Percentiles rank a stretch among this genome's conserved stretches.
phyloP scores from a whole-genome alignment of 345 rosid species.

The Ailanthus altissimus region DNA sequence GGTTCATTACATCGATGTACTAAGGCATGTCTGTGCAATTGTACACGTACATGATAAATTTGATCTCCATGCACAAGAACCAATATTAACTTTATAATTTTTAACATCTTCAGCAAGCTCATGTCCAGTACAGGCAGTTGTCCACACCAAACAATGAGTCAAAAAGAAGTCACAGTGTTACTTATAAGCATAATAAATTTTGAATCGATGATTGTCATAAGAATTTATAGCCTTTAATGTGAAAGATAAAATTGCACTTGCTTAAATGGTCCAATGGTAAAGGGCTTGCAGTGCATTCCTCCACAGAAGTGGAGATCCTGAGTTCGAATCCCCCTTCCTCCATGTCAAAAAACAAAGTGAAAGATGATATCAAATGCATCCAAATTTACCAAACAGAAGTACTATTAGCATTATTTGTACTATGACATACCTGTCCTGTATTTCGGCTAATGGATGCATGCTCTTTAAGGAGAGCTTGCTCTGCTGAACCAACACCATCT shows the following conservation, averaged over 20 bases:
- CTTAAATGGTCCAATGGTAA: no score
- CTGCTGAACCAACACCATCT: conserved; percentile 72
- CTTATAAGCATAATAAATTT: not conserved
- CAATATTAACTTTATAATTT: not conserved
- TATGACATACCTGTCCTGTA: conserved; percentile 69
- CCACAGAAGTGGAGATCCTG: no score
- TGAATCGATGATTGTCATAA: not conserved
- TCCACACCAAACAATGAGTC: not conserved
- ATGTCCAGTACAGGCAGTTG: not conserved
- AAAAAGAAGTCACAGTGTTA: not conserved
- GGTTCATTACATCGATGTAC: not conserved
- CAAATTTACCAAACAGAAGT: not conserved
- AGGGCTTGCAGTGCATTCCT: no score
- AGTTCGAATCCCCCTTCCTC: no score
- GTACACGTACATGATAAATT: not conserved
- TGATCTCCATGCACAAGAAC: not conserved
- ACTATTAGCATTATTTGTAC: not conserved
- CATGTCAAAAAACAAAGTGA: no score
- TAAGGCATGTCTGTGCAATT: not conserved
- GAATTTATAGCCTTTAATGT: not conserved
- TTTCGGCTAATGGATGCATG: conserved; percentile 74
- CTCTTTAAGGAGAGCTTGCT: conserved; percentile 81
- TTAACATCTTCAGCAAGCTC: not conserved
- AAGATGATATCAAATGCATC: not conserved
- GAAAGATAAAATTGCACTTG: no score